These are phyloP conservation scores for Apiospora phragmitis DNA, from an alignment of 2,329 filamentous ascomycete genomes.

Conservation along the genomic window DNA sequence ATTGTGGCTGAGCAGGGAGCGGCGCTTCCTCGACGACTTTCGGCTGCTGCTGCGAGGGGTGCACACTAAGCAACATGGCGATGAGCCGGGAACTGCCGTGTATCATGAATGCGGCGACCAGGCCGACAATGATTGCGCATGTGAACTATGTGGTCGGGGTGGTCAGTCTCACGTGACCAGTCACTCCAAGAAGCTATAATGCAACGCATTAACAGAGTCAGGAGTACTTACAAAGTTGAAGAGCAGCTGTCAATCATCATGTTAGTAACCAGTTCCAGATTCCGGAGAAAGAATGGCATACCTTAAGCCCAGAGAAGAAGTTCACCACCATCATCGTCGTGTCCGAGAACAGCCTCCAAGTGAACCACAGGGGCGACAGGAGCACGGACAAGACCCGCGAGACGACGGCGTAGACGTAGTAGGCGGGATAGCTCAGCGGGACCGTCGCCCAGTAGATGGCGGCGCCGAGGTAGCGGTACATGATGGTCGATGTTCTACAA, in stretches of 20 bases:
- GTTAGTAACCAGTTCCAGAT: neutral
- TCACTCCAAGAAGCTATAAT: neutral
- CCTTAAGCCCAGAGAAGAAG: constrained; percentile 29
- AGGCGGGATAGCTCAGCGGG: constrained; percentile 30
- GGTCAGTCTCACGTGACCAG: neutral
- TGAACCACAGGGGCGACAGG: constrained; percentile 28
- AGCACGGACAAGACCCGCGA: constrained; percentile 24
- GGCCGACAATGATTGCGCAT: constrained; percentile 30
- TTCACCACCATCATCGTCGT: constrained; percentile 18
- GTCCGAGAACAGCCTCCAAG: constrained; percentile 19
- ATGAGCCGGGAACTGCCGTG: constrained; percentile 29
- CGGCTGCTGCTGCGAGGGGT: constrained; percentile 19
- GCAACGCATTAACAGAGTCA: neutral
- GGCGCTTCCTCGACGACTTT: neutral
- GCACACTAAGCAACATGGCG: constrained; percentile 29
- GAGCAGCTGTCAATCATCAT: constrained; percentile 24
- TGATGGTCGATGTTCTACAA: constrained; percentile 7
- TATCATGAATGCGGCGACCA: constrained; percentile 25
- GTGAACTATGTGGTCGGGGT: constrained; percentile 25
- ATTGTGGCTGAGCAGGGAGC: neutral
- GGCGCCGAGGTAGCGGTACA: constrained; percentile 14
- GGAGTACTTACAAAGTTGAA: constrained; percentile 32
- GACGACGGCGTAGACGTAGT: constrained; percentile 18
- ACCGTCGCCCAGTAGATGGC: constrained; percentile 27
- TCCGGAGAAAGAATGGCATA: constrained; percentile 15